Evolutionary conservation across 148 eudicot species (phyloP).

Genomic region (Camellia granthamiana): DNA sequence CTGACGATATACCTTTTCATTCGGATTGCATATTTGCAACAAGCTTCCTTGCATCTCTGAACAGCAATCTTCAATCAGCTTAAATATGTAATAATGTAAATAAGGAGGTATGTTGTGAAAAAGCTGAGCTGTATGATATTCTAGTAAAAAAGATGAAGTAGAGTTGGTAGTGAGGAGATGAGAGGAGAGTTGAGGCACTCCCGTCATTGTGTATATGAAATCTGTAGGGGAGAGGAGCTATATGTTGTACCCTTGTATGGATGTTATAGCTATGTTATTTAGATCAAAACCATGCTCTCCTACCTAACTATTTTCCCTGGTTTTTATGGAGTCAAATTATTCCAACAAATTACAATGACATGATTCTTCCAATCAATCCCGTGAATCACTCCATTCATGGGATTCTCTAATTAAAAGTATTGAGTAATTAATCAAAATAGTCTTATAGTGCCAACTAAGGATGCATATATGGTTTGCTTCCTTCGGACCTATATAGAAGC

Average conservation of each 20-base stretch:
- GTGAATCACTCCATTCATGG: too few relatives aligned
- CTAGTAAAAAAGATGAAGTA: background rate
- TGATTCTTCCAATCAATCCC: too few relatives aligned
- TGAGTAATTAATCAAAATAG: too few relatives aligned
- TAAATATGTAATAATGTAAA: slow-evolving; percentile 6
- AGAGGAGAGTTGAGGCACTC: background rate
- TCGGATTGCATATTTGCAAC: background rate
- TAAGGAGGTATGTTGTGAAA: background rate
- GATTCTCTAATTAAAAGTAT: too few relatives aligned
- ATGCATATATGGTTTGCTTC: too few relatives aligned
- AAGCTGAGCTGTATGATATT: slow-evolving; percentile 2
- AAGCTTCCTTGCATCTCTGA: background rate
- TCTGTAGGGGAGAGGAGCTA: background rate
- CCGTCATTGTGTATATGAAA: background rate
- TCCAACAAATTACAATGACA: too few relatives aligned
- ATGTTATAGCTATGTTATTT: background rate
- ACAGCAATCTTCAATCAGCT: background rate
- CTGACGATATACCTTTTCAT: background rate
- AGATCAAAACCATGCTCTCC: too few relatives aligned
- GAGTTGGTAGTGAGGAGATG: background rate
- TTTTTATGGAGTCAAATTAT: background rate
- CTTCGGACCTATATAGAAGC: too few relatives aligned
- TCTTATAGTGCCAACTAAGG: too few relatives aligned
- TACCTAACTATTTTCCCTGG: background rate
- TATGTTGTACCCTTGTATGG: background rate